A percentile compares a stretch with the other conserved stretches of the same genome.
Evolutionary conservation across 1,139 yeast species (phyloP).

Genomic region (Geotrichum klebahnii): DNA sequence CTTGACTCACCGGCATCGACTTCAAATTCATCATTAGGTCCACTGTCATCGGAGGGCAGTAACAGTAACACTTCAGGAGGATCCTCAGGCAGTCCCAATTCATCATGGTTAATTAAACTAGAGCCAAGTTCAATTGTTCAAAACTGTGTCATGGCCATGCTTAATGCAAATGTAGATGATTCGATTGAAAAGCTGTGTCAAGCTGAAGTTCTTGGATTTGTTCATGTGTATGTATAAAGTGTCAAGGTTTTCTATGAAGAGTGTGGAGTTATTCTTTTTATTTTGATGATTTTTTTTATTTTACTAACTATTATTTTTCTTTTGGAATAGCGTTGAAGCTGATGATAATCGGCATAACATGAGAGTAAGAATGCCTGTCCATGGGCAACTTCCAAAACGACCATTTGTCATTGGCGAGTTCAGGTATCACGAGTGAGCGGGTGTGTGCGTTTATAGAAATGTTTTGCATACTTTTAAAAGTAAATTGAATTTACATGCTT

Average conservation of each 20-base stretch:
- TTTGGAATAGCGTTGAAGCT: constrained; percentile 44
- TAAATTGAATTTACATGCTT: no score
- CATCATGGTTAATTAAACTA: constrained; percentile 35
- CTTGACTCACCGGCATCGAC: neutral
- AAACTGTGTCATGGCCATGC: constrained; percentile 68
- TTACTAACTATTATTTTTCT: no score
- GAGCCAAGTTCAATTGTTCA: constrained; percentile 60
- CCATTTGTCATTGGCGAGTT: constrained; percentile 63
- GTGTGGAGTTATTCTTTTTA: no score
- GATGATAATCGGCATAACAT: constrained; percentile 69
- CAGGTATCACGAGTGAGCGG: constrained; percentile 59
- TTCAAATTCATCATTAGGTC: no score
- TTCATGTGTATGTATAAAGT: constrained; percentile 41
- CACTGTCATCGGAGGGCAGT: no score
- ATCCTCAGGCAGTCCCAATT: constrained; percentile 1
- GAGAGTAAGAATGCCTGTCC: constrained; percentile 77
- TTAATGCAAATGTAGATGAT: constrained; percentile 55
- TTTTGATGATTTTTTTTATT: neutral
- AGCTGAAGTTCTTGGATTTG: constrained; percentile 64
- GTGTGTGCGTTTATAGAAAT: neutral
- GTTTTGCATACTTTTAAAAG: neutral
- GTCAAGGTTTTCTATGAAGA: neutral
- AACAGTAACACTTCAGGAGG: constrained; percentile 17
- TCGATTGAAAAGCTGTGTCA: constrained; percentile 50
- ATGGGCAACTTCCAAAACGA: constrained; percentile 75